Base-by-base conservation (phyloP, 208 protist species). In the Vickermania spadyakhi region DNA sequence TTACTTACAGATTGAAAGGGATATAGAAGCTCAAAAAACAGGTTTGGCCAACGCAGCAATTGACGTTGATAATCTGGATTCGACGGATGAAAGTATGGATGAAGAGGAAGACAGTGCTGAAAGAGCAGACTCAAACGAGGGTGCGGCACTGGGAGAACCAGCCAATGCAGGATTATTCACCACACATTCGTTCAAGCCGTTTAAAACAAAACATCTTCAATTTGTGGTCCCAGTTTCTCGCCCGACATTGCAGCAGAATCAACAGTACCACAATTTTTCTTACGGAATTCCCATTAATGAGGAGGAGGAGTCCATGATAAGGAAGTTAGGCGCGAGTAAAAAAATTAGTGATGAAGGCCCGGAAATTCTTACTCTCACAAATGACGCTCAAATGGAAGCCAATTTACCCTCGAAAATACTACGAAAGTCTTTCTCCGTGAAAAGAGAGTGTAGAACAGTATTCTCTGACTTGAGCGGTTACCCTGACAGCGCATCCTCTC, bases 331-430 rank as follows among this genome's bases (percentile, higher is more conserved):
- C 3, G 84, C 84, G 2, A 73, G 73, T 54, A 77, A 84, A 30
- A 18, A n/a, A n/a, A 18, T 45, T 18, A 73, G 67, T 56, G 75
- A 85, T 41, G 73, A 81, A 11, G 84, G 77, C 0, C 73, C 81
- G 5, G 82, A 89, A 52, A 70, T 64, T 18, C 55, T 85, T 1
- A 68, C 76, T 18, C 52, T 89, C 13, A 69, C 77, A 25, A 89
- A 94, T 68, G 84, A 94, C 74, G 84, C 84, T 22, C 87, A 94
- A 67, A 60, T 68, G n/a, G 81, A 91, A 60, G 84, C 82, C 14
- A 94, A 91, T 58, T 84, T 87, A 18, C 88, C 88, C 0, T 88
- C 83, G 1, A 91, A 94, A 56, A 77, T 88, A 18, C 67, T 68
- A 2, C 36, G 49, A 11, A 58, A 81, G 0, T 69, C 11, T 1